Evolutionary conservation across 176 grass and related monocot species (phyloP).

Genomic region (Lolium perenne): DNA sequence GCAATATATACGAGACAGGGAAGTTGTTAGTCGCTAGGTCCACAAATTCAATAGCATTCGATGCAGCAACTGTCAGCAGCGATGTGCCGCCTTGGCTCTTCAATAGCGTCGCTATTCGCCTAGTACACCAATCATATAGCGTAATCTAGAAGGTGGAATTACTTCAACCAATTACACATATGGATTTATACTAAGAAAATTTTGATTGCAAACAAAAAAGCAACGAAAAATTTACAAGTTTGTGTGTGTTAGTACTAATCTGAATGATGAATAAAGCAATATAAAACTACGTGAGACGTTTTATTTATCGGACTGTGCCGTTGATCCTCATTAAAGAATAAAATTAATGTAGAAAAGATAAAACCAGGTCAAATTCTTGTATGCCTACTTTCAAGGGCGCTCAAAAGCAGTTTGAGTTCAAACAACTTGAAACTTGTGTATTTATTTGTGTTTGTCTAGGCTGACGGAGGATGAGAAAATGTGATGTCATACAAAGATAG

Average conservation of each 20-base stretch:
- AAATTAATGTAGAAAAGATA: not conserved
- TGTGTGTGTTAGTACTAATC: too few relatives aligned
- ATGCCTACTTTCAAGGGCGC: not conserved
- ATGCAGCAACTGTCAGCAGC: slow-evolving; percentile 26
- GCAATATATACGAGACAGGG: not conserved
- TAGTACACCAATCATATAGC: slow-evolving; percentile 3
- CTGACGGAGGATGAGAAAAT: too few relatives aligned
- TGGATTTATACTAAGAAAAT: not conserved
- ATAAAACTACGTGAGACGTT: too few relatives aligned
- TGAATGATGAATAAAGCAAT: too few relatives aligned
- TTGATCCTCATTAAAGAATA: not conserved
- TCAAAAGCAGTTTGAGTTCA: too few relatives aligned
- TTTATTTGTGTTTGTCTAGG: too few relatives aligned
- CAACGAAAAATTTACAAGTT: not conserved
- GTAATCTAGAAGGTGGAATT: slow-evolving; percentile 8
- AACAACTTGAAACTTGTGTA: too few relatives aligned
- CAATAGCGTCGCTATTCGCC: not conserved
- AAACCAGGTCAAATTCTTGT: not conserved
- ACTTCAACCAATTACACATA: not conserved
- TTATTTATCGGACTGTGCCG: too few relatives aligned
- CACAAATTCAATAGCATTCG: slow-evolving; percentile 22
- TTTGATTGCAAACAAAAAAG: not conserved
- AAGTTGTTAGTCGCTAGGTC: not conserved
- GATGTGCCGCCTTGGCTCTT: not conserved
- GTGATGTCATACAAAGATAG: not conserved